Percentiles rank a stretch among this genome's conserved stretches.
Evolutionary conservation across 495 filamentous ascomycete species (phyloP).

Genomic region (Daldinia decipiens): DNA sequence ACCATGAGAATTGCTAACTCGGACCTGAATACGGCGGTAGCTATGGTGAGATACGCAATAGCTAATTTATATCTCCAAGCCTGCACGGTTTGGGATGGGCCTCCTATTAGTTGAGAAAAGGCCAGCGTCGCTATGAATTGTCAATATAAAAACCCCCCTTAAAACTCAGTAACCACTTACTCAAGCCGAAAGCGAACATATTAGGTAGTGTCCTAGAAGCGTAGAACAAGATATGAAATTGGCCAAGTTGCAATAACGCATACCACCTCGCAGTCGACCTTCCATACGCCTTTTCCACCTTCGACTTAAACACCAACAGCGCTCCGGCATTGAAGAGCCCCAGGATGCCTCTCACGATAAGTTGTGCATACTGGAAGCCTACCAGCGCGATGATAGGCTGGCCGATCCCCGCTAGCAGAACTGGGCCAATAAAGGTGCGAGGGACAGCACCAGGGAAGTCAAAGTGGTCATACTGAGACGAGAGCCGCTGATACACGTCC

Average conservation of each 20-base stretch:
- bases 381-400: constrained; percentile 67
- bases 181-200: constrained; percentile 92
- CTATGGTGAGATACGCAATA: constrained; percentile 79
- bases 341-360: constrained; percentile 76
- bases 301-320: constrained; percentile 70
- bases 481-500: constrained; percentile 61
- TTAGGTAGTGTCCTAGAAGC: constrained; percentile 93
- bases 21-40: constrained; percentile 88
- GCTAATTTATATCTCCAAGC: constrained; percentile 60
- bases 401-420: constrained; percentile 73
- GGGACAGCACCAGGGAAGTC: constrained; percentile 92
- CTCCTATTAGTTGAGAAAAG: constrained; percentile 73
- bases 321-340: constrained; percentile 80
- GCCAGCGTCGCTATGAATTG: constrained; percentile 69
- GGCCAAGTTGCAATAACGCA: constrained; percentile 79
- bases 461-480: constrained; percentile 84
- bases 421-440: constrained; percentile 84
- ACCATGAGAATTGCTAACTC: constrained; percentile 86
- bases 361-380: constrained; percentile 58
- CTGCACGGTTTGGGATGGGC: constrained; percentile 47
- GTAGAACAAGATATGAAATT: constrained; percentile 96
- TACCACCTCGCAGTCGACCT: constrained; percentile 80
- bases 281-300: constrained; percentile 75
- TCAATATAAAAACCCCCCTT: constrained; percentile 14
- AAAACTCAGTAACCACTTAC: constrained; percentile 54